Conservation (phyloP, 306 rosid species). For the Cicer arietinum region DNA sequence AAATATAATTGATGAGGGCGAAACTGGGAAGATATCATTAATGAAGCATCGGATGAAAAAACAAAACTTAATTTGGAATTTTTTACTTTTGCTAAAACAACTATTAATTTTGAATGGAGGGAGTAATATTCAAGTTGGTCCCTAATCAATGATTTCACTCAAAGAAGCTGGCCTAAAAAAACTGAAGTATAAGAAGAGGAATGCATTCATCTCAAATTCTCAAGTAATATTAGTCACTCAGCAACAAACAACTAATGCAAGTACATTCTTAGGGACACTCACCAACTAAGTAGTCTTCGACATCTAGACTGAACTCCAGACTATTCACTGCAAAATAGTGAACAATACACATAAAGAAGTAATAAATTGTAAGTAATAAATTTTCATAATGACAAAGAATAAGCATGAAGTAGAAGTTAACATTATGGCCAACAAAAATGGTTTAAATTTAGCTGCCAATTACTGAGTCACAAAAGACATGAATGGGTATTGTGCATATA, state of each 20-base stretch:
- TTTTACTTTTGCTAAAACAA: too few relatives aligned
- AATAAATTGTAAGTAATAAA: constrained; percentile 6
- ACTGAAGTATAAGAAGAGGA: background rate
- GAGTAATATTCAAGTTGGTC: constrained; percentile 33
- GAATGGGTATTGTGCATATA: background rate
- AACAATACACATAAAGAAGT: constrained; percentile 32
- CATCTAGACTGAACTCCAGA: constrained; percentile 75
- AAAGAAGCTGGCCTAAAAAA: constrained; percentile 16
- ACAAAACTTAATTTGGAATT: too few relatives aligned
- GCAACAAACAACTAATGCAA: constrained; percentile 34
- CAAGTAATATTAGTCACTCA: constrained; percentile 4
- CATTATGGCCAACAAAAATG: background rate
- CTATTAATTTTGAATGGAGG: too few relatives aligned
- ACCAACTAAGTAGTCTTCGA: constrained; percentile 94
- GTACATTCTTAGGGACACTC: constrained; percentile 44
- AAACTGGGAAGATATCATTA: too few relatives aligned
- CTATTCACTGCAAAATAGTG: constrained; percentile 65
- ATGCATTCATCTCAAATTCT: constrained; percentile 22
- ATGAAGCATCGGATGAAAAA: too few relatives aligned
- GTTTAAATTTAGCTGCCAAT: background rate
- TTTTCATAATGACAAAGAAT: constrained; percentile 6
- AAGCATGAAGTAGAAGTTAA: background rate
- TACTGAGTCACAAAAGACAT: constrained; percentile 4
- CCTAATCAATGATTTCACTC: constrained; percentile 31
- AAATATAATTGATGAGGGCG: too few relatives aligned